Conservation (phyloP, 177 flowering plant species). For the Tripterygium wilfordii region DNA sequence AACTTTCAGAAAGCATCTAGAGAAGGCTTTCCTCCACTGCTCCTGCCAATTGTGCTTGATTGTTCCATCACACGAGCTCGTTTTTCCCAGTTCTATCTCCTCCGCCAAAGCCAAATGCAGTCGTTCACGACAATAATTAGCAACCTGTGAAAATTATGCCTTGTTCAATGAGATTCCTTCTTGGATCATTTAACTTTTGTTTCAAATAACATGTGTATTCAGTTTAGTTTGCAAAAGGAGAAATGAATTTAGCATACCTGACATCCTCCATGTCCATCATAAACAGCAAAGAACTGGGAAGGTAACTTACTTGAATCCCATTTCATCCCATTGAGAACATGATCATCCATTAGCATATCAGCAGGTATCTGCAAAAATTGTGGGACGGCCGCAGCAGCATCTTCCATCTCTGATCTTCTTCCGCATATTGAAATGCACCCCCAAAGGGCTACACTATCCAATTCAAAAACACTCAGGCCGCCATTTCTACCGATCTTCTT, state of each 20-base stretch:
- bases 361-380: constrained; percentile 27
- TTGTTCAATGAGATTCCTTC: neutral
- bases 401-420: constrained; percentile 56
- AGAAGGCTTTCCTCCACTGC: constrained; percentile 30
- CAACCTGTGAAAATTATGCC: constrained; percentile 31
- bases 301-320: constrained; percentile 7
- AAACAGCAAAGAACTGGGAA: constrained; percentile 46
- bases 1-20: constrained; percentile 33
- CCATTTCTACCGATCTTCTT: constrained; percentile 13
- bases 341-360: constrained; percentile 15
- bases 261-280: constrained; percentile 58
- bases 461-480: constrained; percentile 15
- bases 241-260: constrained; percentile 47
- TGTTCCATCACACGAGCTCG: constrained; percentile 8
- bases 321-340: constrained; percentile 7
- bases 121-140: constrained; percentile 45
- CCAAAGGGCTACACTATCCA: constrained; percentile 33
- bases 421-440: constrained; percentile 40
- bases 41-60: constrained; percentile 14
- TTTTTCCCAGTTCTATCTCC: constrained; percentile 28
- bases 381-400: constrained; percentile 31
- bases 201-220: no score
- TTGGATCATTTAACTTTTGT: no score
- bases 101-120: constrained; percentile 39
- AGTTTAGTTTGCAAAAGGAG: no score